Evolutionary conservation across 2,329 filamentous ascomycete species (phyloP), one percentile per base, ranked within the genome.

Genomic region (Alternaria viburni): DNA sequence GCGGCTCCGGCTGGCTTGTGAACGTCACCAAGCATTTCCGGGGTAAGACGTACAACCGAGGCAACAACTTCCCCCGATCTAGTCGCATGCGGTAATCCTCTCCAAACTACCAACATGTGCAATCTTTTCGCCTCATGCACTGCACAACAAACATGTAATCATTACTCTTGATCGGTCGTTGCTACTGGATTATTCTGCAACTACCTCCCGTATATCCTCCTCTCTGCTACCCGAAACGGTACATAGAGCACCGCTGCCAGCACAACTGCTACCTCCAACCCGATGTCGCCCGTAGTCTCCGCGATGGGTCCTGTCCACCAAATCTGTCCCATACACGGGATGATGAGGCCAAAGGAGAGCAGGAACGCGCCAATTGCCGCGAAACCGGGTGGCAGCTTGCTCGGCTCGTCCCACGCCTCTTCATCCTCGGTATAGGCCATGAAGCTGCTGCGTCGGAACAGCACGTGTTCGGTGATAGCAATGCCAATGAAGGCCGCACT

Each of bases 261-360:
- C 26, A 83, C 82, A 70, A 90, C 86, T 0, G 88, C 88, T 74
- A 89, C 78, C 80, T 91, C 89, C 61, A 91, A 90, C 0, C 89
- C 89, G 73, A 91, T 86, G 66, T 91, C 88, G 0, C 89, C 89
- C 11, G 88, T 88, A 36, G 70, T 84, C 75, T 83, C 77, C 0
- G 87, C 88, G 68, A 90, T 86, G 0, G 88, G 88, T 0, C 88
- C 88, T 9, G 83, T 85, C 71, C 84, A 90, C 87, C 87, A 90
- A 5, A 83, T 85, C 75, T 89, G 86, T 10, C 81, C 83, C 84
- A 90, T 89, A 30, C 84, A 86, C 0, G 88, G 88, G 7, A 90
- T 80, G 2, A 89, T 83, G 9, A 89, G 66, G 6, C 68, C 81
- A 68, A 83, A 83, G 58, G 78, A 79, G 3, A 80, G 61, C 3